Base-by-base conservation (phyloP, 208 protist species). In the Leishmania turanica region DNA sequence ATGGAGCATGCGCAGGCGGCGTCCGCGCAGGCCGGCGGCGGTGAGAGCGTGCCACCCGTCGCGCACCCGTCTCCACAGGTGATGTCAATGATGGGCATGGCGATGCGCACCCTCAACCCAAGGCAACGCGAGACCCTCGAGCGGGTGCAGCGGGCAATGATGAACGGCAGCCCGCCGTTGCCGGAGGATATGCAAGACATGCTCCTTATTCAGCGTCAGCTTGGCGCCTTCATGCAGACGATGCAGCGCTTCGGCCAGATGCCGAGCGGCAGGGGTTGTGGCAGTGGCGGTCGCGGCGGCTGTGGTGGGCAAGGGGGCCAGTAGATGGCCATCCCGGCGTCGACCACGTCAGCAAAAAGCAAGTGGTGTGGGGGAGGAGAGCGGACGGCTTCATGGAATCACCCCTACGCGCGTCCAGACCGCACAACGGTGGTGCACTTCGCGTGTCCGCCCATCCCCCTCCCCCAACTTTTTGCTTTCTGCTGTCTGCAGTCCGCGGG, bases 211-310 rank as follows among this genome's bases (percentile, higher is more conserved):
- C 93, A 96, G 80, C 88, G 85, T 49, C 93, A 96, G 64, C 83
- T 96, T n/a, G 88, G 82, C 27, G 88, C 95, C 2, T 96, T 95
- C 76, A 93, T 96, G 79, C 66, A 79, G 19, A 96, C 95, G 11
- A 90, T 97, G 89, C 75, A 91, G 68, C 86, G 88, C 65, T 97
- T 97, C 60, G 81, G 72, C 0, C 74, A 56, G 72, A 34, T 65
- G 77, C 72, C 64, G 15, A 47, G 53, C 62, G 78, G 77, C 17
- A 47, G 82, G 40, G 42, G 72, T 9, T 40, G 42, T 62, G 40
- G 74, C 11, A 49, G 37, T 31, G 31, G 80, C 5, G 51, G 62
- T 8, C 62, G 74, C 54, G 75, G 68, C 34, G 81, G 69, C 3
- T 34, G 80, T 21, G 65, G 68, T 37, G 75, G n/a, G 73, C 31